Evolutionary conservation across 2,329 filamentous ascomycete genomes (phyloP), one percentile per base, ranked within the genome.

Genomic region (Sporothrix sp.): DNA sequence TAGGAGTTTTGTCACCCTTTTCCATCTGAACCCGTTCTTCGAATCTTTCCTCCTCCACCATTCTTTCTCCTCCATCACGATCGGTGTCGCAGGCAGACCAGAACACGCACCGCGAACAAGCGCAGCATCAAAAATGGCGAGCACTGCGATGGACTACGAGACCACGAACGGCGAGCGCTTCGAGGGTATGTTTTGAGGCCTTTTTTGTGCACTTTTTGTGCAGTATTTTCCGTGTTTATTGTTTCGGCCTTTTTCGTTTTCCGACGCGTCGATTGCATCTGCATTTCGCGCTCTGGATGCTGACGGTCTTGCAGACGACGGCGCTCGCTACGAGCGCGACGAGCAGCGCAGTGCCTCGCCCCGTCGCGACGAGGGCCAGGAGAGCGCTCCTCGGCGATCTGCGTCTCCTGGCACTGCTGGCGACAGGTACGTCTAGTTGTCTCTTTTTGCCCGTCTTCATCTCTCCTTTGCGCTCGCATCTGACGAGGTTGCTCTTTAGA

Each of bases 131-230:
- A n/a, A 18, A 36, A 81, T 81, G 78, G 78, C 78, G 51, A 81
- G 79, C 57, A 79, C 77, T 37, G 76, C 79, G 58, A 84, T 84
- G 81, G 81, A 84, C 63, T 84, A 84, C 66, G 81, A 84, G 66
- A 78, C 76, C 63, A 77, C 79, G 57, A 82, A 80, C 61, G 79
- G 78, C 62, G 77, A 82, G 66, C 79, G 76, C 56, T 83, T 81
- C 58, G 80, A 84, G 62, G 81, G 81, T 84, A 69, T 60, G 72
- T 61, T 38, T 51, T 38, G 43, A 35, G 43, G 16, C 40, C 27
- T 25, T 33, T 28, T 37, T 35, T 7, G 10, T 20, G 30, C 21
- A 35, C n/a, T 33, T 39, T 48, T 47, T 42, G 45, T 11, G 23
- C 16, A 14, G 5, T 32, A 35, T 45, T 42, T 60, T 52, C 38